Evolutionary conservation across 2,329 filamentous ascomycete species (phyloP).

Genomic region (Monilinia laxa): DNA sequence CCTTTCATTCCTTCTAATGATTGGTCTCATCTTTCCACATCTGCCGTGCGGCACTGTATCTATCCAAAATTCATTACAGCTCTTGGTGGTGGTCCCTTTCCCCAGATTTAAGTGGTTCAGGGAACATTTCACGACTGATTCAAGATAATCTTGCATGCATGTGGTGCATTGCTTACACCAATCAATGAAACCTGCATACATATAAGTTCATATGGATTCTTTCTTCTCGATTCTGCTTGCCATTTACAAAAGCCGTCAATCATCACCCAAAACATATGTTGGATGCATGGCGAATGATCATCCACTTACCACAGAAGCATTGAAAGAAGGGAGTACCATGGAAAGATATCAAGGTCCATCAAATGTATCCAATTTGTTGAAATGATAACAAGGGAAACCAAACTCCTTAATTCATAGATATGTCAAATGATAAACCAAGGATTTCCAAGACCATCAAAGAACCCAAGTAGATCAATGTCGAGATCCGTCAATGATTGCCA

Average conservation of each 20-base stretch:
- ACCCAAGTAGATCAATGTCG: neutral
- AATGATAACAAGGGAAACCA: neutral
- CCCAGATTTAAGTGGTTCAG: constrained; percentile 16
- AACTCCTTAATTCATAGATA: neutral
- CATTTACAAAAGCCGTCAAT: neutral
- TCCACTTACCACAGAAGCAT: neutral
- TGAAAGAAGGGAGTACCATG: neutral
- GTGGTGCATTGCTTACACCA: neutral
- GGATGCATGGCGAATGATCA: neutral
- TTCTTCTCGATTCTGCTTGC: neutral
- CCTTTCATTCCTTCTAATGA: neutral
- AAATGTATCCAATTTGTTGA: neutral
- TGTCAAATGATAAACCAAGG: no score
- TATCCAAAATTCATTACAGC: neutral
- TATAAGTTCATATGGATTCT: neutral
- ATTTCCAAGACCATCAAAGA: neutral
- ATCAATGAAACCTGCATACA: neutral
- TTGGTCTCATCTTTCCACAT: neutral
- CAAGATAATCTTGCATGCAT: constrained; percentile 18
- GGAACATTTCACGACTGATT: neutral
- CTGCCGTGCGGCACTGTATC: neutral
- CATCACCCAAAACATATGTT: neutral
- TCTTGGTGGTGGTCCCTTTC: neutral
- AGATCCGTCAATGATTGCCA: constrained; percentile 8
- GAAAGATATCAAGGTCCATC: neutral